Conservation (phyloP, 2,329 filamentous ascomycete species). For the Chaetomiaceae sp. region DNA sequence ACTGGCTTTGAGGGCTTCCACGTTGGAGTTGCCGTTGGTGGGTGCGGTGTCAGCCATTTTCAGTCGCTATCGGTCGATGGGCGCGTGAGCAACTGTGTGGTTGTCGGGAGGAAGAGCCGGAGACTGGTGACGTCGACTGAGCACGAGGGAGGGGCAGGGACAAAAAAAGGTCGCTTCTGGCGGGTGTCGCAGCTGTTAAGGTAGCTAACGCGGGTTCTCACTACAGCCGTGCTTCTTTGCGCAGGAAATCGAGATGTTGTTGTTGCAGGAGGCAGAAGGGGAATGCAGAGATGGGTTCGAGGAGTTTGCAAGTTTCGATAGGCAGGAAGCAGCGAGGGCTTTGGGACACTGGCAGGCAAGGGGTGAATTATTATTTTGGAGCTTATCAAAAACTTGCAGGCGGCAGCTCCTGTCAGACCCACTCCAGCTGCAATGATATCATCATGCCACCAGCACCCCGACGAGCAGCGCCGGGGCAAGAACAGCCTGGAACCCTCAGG, state of each 20-base stretch:
- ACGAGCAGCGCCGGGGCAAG: background rate
- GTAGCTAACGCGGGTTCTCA: slow-evolving; percentile 3
- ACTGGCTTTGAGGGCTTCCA: slow-evolving; percentile 50
- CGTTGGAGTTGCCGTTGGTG: slow-evolving; percentile 44
- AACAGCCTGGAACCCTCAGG: slow-evolving; percentile 7
- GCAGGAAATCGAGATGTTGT: background rate
- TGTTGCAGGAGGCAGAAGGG: background rate
- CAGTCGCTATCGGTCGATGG: slow-evolving; percentile 15
- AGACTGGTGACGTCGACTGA: slow-evolving; percentile 12
- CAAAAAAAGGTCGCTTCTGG: background rate
- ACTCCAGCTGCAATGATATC: slow-evolving; percentile 28
- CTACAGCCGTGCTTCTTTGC: slow-evolving; percentile 5
- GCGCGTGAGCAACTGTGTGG: slow-evolving; percentile 7
- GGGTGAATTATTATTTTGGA: slow-evolving; percentile 14
- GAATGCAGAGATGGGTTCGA: background rate
- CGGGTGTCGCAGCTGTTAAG: background rate
- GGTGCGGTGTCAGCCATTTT: slow-evolving; percentile 42
- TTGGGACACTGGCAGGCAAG: slow-evolving; percentile 19
- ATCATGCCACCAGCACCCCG: slow-evolving; percentile 31
- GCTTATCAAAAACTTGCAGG: slow-evolving; percentile 16
- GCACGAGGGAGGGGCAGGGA: slow-evolving; percentile 1
- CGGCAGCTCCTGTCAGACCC: background rate
- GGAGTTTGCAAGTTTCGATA: slow-evolving; percentile 1
- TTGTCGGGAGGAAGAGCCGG: background rate
- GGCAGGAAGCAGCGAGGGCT: slow-evolving; percentile 17